A percentile compares a stretch with the other conserved stretches of the same genome.
Evolutionary conservation across 1,284 basidiomycete genomes (phyloP).

Genomic region (Cutaneotrichosporon cyanovorans): DNA sequence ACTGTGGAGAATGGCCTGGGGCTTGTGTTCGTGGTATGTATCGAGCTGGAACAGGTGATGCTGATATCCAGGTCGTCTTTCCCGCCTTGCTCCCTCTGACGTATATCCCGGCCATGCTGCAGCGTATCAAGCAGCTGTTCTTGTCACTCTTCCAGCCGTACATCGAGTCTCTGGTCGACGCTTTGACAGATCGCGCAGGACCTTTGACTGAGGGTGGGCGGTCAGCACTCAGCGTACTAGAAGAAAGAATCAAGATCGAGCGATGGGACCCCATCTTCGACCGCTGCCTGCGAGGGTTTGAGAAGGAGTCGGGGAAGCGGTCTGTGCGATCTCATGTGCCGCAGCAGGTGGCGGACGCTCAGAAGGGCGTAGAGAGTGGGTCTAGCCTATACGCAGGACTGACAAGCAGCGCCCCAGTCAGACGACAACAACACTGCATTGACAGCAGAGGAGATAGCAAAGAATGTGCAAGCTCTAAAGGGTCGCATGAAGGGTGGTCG

Average conservation of each 20-base stretch:
- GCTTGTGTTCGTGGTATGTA: conserved; percentile 84
- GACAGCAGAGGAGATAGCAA: conserved; percentile 73
- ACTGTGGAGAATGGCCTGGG: conserved; percentile 86
- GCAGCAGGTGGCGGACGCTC: neutral
- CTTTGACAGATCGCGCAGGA: conserved; percentile 54
- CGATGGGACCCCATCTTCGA: conserved; percentile 42
- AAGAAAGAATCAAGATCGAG: conserved; percentile 31
- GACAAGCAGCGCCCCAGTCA: conserved; percentile 12
- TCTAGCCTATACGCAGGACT: neutral
- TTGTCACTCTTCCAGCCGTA: conserved; percentile 77
- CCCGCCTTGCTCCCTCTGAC: conserved; percentile 92
- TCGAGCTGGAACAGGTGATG: too few relatives aligned
- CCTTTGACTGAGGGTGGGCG: conserved; percentile 36
- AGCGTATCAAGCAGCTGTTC: conserved; percentile 71
- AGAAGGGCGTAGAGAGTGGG: neutral
- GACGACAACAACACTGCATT: conserved; percentile 22
- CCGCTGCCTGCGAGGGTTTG: conserved; percentile 24
- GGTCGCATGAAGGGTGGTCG: conserved; percentile 53
- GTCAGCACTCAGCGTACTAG: conserved; percentile 24
- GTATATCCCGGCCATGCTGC: conserved; percentile 83
- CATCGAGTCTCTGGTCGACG: conserved; percentile 69
- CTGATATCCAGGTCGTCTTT: conserved; percentile 68
- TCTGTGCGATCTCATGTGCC: neutral
- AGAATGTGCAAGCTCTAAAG: conserved; percentile 86
- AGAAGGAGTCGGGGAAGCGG: conserved; percentile 11